Evolutionary conservation across 495 filamentous ascomycete genomes (phyloP).

Genomic region (Lineolata rhizophorae): DNA sequence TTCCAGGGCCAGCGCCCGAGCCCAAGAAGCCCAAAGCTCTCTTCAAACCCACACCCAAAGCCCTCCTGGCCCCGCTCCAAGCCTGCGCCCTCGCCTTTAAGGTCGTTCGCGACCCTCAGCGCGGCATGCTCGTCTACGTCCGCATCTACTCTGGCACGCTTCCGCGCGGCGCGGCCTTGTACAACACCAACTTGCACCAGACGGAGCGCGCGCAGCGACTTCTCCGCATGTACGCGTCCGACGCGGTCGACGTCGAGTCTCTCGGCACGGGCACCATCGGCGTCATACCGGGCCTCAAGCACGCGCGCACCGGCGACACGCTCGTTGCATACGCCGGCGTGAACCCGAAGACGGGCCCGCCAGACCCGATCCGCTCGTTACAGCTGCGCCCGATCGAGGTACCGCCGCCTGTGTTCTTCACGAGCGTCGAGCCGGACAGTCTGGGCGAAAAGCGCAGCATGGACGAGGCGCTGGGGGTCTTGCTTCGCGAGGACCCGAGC

Average conservation of each 20-base stretch:
- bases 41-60: conserved; percentile 16
- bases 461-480: conserved; percentile 46
- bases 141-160: conserved; percentile 77
- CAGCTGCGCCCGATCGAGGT: conserved; percentile 77
- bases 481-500: conserved; percentile 84
- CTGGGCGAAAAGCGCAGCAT: conserved; percentile 57
- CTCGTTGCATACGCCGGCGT: conserved; percentile 48
- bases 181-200: conserved; percentile 70
- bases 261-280: conserved; percentile 82
- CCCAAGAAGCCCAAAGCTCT: conserved; percentile 18
- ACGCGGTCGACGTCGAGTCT: conserved; percentile 61
- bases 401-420: conserved; percentile 89
- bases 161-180: conserved; percentile 47
- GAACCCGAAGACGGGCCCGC: conserved; percentile 34
- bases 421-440: conserved; percentile 70
- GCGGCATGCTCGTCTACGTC: conserved; percentile 79
- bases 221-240: conserved; percentile 78
- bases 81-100: conserved; percentile 88
- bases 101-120: conserved; percentile 69
- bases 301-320: conserved; percentile 82
- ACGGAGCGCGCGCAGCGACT: conserved; percentile 65
- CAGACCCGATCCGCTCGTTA: conserved; percentile 46
- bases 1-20: not conserved
- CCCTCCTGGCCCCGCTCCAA: conserved; percentile 32
- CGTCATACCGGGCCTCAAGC: conserved; percentile 80